phyloP scores from a whole-genome alignment of 257 asterid species.

The Solanum arcanum region DNA sequence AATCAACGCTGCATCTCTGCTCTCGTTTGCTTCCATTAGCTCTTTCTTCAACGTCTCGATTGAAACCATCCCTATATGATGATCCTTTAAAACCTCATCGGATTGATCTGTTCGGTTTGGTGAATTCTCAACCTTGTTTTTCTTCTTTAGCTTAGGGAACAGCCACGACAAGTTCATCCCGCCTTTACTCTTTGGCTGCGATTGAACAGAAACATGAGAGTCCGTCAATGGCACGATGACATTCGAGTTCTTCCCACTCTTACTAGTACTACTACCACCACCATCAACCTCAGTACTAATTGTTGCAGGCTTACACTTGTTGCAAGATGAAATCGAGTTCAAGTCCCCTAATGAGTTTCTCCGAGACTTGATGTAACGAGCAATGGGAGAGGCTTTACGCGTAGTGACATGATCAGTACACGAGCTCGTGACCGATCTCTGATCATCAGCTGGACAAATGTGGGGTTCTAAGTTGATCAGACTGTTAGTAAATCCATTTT shows the following conservation, averaged over 20 bases:
- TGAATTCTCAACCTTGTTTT: conserved; percentile 36
- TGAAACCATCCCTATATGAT: conserved; percentile 19
- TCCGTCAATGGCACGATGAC: conserved; percentile 58
- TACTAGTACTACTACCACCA: neutral
- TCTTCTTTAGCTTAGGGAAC: conserved; percentile 69
- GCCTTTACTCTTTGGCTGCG: conserved; percentile 37
- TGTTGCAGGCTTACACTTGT: conserved; percentile 52
- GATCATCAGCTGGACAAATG: conserved; percentile 32
- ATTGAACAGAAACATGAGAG: conserved; percentile 52
- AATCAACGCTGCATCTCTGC: conserved; percentile 45
- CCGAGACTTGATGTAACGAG: conserved; percentile 34
- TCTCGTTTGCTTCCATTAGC: conserved; percentile 43
- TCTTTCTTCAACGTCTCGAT: conserved; percentile 50
- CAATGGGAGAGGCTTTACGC: conserved; percentile 30
- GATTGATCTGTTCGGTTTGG: conserved; percentile 18
- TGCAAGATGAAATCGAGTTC: conserved; percentile 51
- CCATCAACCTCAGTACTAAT: conserved; percentile 38
- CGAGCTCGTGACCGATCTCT: conserved; percentile 32
- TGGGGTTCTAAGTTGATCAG: conserved; percentile 22
- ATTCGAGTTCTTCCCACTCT: conserved; percentile 40
- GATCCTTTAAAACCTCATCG: conserved; percentile 35
- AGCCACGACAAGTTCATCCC: conserved; percentile 54
- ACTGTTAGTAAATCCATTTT: conserved; percentile 22
- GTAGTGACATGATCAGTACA: conserved; percentile 12
- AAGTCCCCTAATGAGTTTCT: conserved; percentile 64